These are phyloP conservation scores for Ceratobasidium theobromae DNA, from an alignment of 1,284 basidiomycete genomes.

Conservation along the genomic window DNA sequence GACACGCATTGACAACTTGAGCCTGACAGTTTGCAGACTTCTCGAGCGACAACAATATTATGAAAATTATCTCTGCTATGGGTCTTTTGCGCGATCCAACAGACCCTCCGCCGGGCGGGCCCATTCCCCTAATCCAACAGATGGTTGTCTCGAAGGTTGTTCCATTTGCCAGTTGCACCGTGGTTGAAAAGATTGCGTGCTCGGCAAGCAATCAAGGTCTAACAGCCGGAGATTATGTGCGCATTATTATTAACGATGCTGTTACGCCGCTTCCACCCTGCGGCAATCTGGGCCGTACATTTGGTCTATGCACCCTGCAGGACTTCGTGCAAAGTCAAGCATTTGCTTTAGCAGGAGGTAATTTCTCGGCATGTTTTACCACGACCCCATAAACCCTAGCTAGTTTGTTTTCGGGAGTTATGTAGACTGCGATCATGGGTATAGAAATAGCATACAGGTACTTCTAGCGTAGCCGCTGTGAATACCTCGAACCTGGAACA, in stretches of 20 bases:
- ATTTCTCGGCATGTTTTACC: slow-evolving; percentile 17
- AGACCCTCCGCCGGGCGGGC: slow-evolving; percentile 3
- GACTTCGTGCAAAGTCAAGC: slow-evolving; percentile 37
- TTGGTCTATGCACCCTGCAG: slow-evolving; percentile 37
- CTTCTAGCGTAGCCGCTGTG: too few relatives aligned
- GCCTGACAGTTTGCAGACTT: slow-evolving; percentile 41
- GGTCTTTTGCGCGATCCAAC: slow-evolving; percentile 31
- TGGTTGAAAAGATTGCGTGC: slow-evolving; percentile 37
- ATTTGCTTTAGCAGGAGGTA: slow-evolving; percentile 33
- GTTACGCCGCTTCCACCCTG: slow-evolving; percentile 37
- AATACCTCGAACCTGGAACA: too few relatives aligned
- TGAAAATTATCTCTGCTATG: slow-evolving; percentile 43
- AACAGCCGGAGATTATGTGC: slow-evolving; percentile 33
- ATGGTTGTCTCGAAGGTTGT: slow-evolving; percentile 33
- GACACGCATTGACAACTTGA: neutral
- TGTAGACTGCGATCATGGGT: too few relatives aligned
- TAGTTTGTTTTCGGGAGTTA: too few relatives aligned
- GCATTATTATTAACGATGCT: slow-evolving; percentile 40
- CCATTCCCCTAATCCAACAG: slow-evolving; percentile 1
- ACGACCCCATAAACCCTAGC: neutral
- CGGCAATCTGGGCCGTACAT: slow-evolving; percentile 24
- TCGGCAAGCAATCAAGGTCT: neutral
- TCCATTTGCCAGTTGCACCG: slow-evolving; percentile 38
- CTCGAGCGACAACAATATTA: slow-evolving; percentile 48
- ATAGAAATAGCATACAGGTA: neutral